These are phyloP conservation scores for Nematocida major DNA, from an alignment of 371 early-diverging fungal species.

Conservation along the genomic window DNA sequence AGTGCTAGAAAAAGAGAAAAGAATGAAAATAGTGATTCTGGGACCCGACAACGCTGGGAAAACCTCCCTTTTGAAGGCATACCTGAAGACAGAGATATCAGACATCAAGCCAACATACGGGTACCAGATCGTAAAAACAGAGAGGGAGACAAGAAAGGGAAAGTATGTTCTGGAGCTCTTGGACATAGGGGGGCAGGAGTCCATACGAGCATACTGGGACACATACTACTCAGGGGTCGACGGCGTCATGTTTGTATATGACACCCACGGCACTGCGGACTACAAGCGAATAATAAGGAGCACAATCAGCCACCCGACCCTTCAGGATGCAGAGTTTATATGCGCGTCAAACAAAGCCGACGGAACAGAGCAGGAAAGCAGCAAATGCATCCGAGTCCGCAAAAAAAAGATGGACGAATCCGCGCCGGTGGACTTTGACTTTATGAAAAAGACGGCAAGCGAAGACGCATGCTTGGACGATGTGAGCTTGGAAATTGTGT, in stretches of 20 bases:
- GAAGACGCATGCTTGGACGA: background rate
- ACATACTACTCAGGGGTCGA: slow-evolving; percentile 98
- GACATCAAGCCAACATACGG: slow-evolving; percentile 72
- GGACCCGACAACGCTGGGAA: slow-evolving; percentile 98
- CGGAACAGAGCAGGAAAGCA: slow-evolving; percentile 60
- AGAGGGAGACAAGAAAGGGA: slow-evolving; percentile 72
- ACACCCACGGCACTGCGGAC: slow-evolving; percentile 76
- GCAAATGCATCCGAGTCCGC: background rate
- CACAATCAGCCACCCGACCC: slow-evolving; percentile 63
- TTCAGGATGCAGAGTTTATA: slow-evolving; percentile 72
- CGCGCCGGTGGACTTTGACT: background rate
- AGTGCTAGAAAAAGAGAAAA: slow-evolving; percentile 68
- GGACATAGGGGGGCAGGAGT: slow-evolving; percentile 96
- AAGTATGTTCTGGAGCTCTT: slow-evolving; percentile 75
- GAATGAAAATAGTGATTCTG: slow-evolving; percentile 87
- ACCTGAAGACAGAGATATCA: slow-evolving; percentile 78
- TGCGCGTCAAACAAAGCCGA: slow-evolving; percentile 78
- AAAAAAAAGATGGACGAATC: background rate
- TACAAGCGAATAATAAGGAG: slow-evolving; percentile 60
- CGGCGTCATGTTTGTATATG: slow-evolving; percentile 94
- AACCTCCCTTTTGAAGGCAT: slow-evolving; percentile 85
- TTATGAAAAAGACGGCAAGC: background rate
- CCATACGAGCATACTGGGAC: slow-evolving; percentile 90
- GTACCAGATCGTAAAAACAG: slow-evolving; percentile 73
- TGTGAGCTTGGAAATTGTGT: slow-evolving; percentile 1